A percentile compares a stretch with the other conserved stretches of the same genome.
Conservation (phyloP, 768 basidiomycete genomes). For the Panaeolus cyanescens region DNA sequence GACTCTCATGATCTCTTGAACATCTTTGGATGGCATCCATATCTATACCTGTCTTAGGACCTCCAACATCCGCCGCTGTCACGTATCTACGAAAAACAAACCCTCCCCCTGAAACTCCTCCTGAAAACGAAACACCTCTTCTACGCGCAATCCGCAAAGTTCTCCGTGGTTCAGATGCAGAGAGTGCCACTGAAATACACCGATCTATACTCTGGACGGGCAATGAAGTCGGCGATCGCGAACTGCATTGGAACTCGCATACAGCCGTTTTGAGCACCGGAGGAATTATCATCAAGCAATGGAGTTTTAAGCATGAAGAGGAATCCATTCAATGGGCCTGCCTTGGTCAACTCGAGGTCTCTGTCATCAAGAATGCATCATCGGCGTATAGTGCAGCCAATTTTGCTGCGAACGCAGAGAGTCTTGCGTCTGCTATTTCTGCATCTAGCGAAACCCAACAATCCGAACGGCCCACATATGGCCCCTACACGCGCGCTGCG, state of each 20-base stretch:
- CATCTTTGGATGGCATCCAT: slow-evolving; percentile 26
- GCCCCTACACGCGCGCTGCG: slow-evolving; percentile 50
- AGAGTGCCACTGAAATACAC: slow-evolving; percentile 41
- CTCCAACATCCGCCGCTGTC: slow-evolving; percentile 43
- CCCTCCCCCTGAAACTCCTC: slow-evolving; percentile 16
- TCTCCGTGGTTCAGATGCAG: slow-evolving; percentile 54
- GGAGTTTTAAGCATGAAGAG: slow-evolving; percentile 72
- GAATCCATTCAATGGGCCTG: slow-evolving; percentile 82
- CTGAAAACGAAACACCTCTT: slow-evolving; percentile 38
- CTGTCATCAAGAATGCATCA: slow-evolving; percentile 23
- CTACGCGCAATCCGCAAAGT: slow-evolving; percentile 61
- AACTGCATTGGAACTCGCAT: slow-evolving; percentile 70
- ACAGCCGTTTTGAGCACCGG: slow-evolving; percentile 67
- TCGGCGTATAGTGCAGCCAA: slow-evolving; percentile 30
- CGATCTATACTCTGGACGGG: slow-evolving; percentile 40
- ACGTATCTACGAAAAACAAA: slow-evolving; percentile 36
- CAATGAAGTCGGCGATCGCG: slow-evolving; percentile 49
- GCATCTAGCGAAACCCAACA: slow-evolving; percentile 4
- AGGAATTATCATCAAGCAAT: slow-evolving; percentile 69
- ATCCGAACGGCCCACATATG: slow-evolving; percentile 46
- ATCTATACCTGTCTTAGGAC: slow-evolving; percentile 42
- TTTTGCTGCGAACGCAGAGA: slow-evolving; percentile 33
- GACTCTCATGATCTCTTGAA: neutral
- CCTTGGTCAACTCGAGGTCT: slow-evolving; percentile 70
- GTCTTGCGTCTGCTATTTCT: slow-evolving; percentile 18